phyloP scores from a whole-genome alignment of 257 asterid species.

The Rubia yunnanensis region DNA sequence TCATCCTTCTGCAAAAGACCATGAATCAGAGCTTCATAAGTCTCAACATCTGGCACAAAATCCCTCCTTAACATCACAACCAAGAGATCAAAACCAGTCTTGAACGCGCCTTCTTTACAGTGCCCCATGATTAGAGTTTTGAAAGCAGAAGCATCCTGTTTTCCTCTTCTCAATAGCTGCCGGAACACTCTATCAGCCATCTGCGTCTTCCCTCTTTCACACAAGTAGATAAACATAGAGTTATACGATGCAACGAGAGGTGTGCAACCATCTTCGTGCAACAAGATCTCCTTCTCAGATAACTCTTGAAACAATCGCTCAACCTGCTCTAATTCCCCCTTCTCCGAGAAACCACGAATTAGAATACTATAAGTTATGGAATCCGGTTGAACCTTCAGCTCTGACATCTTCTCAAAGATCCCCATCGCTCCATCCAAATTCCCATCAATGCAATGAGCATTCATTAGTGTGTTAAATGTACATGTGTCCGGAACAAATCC shows the following conservation, averaged over 20 bases:
- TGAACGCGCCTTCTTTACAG: constrained; percentile 48
- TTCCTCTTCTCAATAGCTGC: constrained; percentile 67
- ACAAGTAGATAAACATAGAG: constrained; percentile 54
- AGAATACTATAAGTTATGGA: constrained; percentile 59
- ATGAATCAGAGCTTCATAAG: constrained; percentile 45
- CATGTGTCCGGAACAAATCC: constrained; percentile 62
- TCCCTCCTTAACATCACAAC: constrained; percentile 66
- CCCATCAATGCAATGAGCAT: constrained; percentile 43
- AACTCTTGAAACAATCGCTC: constrained; percentile 56
- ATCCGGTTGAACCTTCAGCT: constrained; percentile 49
- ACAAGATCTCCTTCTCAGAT: constrained; percentile 35
- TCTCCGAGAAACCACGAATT: constrained; percentile 46
- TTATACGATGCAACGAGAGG: constrained; percentile 73
- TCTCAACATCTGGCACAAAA: constrained; percentile 41
- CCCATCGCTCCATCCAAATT: constrained; percentile 46
- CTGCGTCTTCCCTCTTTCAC: constrained; percentile 45
- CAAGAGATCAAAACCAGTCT: constrained; percentile 50
- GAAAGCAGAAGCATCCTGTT: constrained; percentile 56
- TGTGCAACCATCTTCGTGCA: constrained; percentile 31
- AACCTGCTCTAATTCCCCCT: constrained; percentile 41
- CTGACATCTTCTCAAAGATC: constrained; percentile 51
- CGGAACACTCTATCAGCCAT: constrained; percentile 72
- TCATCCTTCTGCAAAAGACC: constrained; percentile 43
- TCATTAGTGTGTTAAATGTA: constrained; percentile 68
- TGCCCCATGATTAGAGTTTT: constrained; percentile 67